Evolutionary conservation across 768 basidiomycete genomes (phyloP).

Genomic region (Zangia roseola): DNA sequence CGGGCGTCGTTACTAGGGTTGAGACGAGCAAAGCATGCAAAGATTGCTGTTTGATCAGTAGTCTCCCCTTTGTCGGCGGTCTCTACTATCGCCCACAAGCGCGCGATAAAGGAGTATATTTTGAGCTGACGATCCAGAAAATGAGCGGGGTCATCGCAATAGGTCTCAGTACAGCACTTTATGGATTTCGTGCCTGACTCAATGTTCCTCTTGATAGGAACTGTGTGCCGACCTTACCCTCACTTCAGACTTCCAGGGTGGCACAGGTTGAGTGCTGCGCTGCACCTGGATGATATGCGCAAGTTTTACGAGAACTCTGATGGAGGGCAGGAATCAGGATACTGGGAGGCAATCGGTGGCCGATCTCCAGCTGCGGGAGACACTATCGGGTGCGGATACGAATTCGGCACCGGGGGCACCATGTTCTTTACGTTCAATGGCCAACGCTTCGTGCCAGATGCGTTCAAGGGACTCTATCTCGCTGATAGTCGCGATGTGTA

Average conservation of each 20-base stretch:
- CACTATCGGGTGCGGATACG: slow-evolving; percentile 63
- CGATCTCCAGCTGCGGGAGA: slow-evolving; percentile 43
- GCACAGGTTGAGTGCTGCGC: slow-evolving; percentile 63
- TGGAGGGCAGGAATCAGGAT: slow-evolving; percentile 55
- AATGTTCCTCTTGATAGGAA: slow-evolving; percentile 40
- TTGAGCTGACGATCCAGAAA: slow-evolving; percentile 52
- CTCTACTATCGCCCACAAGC: slow-evolving; percentile 51
- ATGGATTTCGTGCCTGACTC: neutral
- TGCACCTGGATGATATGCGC: slow-evolving; percentile 69
- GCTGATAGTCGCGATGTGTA: slow-evolving; percentile 54
- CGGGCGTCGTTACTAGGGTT: slow-evolving; percentile 37
- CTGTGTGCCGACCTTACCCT: slow-evolving; percentile 64
- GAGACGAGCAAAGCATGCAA: slow-evolving; percentile 42
- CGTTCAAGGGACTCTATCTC: slow-evolving; percentile 59
- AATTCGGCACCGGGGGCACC: slow-evolving; percentile 43
- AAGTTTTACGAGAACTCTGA: slow-evolving; percentile 72
- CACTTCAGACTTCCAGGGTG: slow-evolving; percentile 67
- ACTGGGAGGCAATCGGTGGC: slow-evolving; percentile 28
- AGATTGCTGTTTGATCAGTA: slow-evolving; percentile 55
- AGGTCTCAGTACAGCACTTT: slow-evolving; percentile 37
- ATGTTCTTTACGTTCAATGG: slow-evolving; percentile 72
- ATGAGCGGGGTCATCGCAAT: slow-evolving; percentile 63
- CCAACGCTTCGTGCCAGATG: slow-evolving; percentile 44
- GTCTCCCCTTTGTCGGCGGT: slow-evolving; percentile 59
- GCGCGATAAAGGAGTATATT: slow-evolving; percentile 56